A percentile compares a stretch with the other conserved stretches of the same genome.
Evolutionary conservation across 1,284 basidiomycete genomes (phyloP).

Genomic region (Heterobasidion irregulare): DNA sequence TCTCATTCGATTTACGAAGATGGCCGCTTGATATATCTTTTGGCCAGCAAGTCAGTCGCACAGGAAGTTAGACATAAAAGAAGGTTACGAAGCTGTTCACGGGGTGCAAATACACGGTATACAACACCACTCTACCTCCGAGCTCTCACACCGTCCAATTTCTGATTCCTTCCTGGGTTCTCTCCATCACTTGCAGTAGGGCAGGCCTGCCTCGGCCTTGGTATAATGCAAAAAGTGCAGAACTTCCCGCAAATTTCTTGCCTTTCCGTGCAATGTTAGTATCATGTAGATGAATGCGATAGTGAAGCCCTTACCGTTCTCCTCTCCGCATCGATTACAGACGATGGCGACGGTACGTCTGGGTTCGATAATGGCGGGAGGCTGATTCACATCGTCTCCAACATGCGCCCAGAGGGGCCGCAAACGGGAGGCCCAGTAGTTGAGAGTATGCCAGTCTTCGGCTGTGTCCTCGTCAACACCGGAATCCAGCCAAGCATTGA

Average conservation of each 20-base stretch:
- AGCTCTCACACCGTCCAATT: constrained; percentile 18
- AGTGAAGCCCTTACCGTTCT: constrained; percentile 23
- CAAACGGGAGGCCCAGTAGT: constrained; percentile 61
- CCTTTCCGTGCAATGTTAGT: constrained; percentile 15
- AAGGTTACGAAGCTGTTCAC: too few species aligned
- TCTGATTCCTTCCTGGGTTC: constrained; percentile 20
- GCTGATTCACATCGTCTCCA: background rate
- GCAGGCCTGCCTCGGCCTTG: constrained; percentile 17
- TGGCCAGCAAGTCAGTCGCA: too few species aligned
- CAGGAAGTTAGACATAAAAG: too few species aligned
- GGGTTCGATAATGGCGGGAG: background rate
- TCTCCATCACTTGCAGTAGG: constrained; percentile 19
- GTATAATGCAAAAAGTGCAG: constrained; percentile 22
- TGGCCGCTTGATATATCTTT: too few species aligned
- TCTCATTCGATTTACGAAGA: too few species aligned
- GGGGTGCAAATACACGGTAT: too few species aligned
- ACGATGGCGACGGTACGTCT: constrained; percentile 28
- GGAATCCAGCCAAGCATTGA: constrained; percentile 68
- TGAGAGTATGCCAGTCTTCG: constrained; percentile 47
- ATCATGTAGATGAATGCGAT: background rate
- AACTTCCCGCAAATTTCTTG: constrained; percentile 28
- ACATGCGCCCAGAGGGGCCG: constrained; percentile 27
- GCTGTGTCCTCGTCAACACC: constrained; percentile 20
- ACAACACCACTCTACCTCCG: too few species aligned
- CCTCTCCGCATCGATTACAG: constrained; percentile 31